phyloP scores from a whole-genome alignment of 2,329 filamentous ascomycete species.

The Colletotrichum sansevieriae region DNA sequence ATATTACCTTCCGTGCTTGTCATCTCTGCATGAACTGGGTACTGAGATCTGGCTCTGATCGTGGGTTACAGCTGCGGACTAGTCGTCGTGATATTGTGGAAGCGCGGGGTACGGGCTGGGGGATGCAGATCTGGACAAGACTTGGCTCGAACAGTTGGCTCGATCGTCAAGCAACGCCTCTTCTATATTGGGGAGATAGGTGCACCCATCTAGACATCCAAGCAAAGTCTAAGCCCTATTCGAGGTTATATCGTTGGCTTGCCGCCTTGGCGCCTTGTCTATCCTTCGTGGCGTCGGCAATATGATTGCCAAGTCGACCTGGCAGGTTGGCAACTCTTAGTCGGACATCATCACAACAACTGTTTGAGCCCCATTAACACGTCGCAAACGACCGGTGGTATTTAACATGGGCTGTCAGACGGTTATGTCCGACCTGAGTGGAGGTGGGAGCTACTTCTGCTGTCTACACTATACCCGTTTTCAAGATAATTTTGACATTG shows the following conservation, averaged over 20 bases:
- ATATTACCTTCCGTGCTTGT: background rate
- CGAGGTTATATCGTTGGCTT: conserved; percentile 12
- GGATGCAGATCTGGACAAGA: conserved; percentile 1
- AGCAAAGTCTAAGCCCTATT: conserved; percentile 5
- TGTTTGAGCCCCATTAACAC: no score
- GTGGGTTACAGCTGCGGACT: background rate
- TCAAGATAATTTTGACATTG: no score
- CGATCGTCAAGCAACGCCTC: conserved; percentile 11
- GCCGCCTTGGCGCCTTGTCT: conserved; percentile 12
- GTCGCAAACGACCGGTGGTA: no score
- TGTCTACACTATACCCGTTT: no score
- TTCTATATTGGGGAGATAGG: conserved; percentile 5
- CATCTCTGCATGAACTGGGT: conserved; percentile 6
- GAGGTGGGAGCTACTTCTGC: no score
- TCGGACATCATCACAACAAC: background rate
- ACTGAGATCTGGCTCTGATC: conserved; percentile 3
- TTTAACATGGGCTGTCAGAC: no score
- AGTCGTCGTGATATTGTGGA: conserved; percentile 9
- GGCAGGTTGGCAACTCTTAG: background rate
- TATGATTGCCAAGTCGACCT: background rate
- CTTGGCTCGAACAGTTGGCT: conserved; percentile 15
- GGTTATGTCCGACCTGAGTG: no score
- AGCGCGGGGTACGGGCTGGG: conserved; percentile 18
- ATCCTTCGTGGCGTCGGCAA: background rate
- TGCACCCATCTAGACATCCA: background rate